A percentile compares a stretch with the other conserved stretches of the same genome.
Conservation (phyloP, 2,329 filamentous ascomycete species). For the Sporothrix humicola region DNA sequence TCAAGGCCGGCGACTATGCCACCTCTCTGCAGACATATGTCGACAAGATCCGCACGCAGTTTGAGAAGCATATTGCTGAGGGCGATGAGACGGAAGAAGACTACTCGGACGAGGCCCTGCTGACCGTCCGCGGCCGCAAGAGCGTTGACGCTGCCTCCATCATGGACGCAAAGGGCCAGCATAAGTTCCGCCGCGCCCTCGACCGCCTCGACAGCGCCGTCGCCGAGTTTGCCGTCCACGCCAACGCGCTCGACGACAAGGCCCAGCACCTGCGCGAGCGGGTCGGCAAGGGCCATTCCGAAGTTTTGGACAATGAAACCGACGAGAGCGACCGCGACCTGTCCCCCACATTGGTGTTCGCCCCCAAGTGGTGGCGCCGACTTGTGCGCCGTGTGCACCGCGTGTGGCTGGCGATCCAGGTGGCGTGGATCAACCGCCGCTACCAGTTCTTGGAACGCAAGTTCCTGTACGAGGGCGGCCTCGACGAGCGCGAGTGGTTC, state of each 20-base stretch:
- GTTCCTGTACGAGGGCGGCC: constrained; percentile 75
- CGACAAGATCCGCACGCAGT: constrained; percentile 56
- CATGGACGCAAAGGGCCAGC: constrained; percentile 23
- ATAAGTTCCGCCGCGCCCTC: constrained; percentile 41
- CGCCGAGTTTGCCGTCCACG: constrained; percentile 45
- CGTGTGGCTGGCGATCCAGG: constrained; percentile 33
- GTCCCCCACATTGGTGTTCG: background rate
- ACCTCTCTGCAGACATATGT: constrained; percentile 60
- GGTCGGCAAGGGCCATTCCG: constrained; percentile 45
- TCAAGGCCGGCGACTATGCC: constrained; percentile 70
- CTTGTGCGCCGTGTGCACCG: constrained; percentile 60
- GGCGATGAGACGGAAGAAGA: background rate
- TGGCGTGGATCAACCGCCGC: constrained; percentile 68
- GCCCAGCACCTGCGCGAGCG: constrained; percentile 48
- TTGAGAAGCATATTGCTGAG: constrained; percentile 43
- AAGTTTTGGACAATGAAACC: background rate
- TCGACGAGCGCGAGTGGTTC: constrained; percentile 85
- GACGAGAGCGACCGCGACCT: background rate
- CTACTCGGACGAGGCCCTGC: constrained; percentile 26
- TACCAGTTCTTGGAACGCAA: constrained; percentile 84
- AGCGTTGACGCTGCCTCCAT: background rate
- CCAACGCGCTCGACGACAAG: constrained; percentile 53
- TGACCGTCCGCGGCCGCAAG: constrained; percentile 40
- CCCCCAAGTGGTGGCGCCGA: constrained; percentile 71
- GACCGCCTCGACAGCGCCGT: constrained; percentile 46